A percentile compares a stretch with the other conserved stretches of the same genome.
Evolutionary conservation across 805 yeast genomes (phyloP).

Genomic region (Clavispora fructus): DNA sequence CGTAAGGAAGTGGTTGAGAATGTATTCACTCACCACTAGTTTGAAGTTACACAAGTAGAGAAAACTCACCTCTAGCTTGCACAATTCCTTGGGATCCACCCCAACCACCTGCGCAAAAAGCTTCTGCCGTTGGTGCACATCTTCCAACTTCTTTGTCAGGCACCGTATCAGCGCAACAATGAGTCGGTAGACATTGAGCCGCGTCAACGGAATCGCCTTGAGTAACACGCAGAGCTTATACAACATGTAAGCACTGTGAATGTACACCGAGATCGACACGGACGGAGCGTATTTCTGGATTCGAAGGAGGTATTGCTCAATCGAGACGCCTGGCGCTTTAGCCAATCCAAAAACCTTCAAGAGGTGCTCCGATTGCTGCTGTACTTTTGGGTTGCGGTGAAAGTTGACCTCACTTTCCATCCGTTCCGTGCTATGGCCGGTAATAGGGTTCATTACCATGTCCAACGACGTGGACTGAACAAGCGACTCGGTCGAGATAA

Average conservation of each 20-base stretch:
- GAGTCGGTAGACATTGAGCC: constrained; percentile 34
- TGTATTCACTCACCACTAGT: constrained; percentile 36
- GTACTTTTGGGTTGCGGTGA: constrained; percentile 13
- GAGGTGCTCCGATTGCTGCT: constrained; percentile 24
- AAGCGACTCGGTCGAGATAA: constrained; percentile 21
- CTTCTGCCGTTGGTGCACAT: constrained; percentile 38
- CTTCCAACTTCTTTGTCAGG: constrained; percentile 39
- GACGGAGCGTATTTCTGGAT: constrained; percentile 37
- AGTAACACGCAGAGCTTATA: constrained; percentile 31
- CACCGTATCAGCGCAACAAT: constrained; percentile 35
- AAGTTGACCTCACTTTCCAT: constrained; percentile 19
- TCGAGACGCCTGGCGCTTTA: constrained; percentile 29
- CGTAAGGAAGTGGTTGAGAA: constrained; percentile 27
- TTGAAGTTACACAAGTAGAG: constrained; percentile 47
- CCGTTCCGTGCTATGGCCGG: constrained; percentile 12
- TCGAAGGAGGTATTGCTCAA: constrained; percentile 31
- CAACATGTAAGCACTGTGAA: constrained; percentile 35
- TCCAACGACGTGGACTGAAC: constrained; percentile 13
- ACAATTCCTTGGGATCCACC: constrained; percentile 38
- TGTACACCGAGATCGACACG: constrained; percentile 33
- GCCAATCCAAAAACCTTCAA: constrained; percentile 29
- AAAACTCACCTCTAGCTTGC: constrained; percentile 45
- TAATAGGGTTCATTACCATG: constrained; percentile 12
- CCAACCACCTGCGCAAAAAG: constrained; percentile 44
- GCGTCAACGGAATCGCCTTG: constrained; percentile 28